Evolutionary conservation across 257 asterid genomes (phyloP).

Genomic region (Plectranthus barbatus): DNA sequence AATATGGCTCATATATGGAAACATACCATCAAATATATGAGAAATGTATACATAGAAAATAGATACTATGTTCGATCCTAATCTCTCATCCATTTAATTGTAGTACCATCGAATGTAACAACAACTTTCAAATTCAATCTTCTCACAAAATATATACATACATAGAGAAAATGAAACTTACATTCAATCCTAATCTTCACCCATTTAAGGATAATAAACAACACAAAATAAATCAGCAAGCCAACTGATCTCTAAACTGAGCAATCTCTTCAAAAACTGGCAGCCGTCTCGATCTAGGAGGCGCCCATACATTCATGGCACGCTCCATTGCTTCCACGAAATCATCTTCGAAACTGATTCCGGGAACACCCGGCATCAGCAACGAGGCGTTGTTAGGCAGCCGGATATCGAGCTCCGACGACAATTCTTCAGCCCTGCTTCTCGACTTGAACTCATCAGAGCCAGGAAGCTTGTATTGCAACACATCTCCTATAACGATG

Average conservation of each 20-base stretch:
- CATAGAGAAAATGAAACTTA: no score
- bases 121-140: no score
- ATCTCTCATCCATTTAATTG: no score
- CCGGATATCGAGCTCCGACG: constrained; percentile 25
- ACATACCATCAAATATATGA: no score
- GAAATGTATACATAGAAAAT: no score
- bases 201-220: no score
- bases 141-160: no score
- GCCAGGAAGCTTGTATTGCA: constrained; percentile 45
- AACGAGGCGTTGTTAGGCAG: constrained; percentile 12
- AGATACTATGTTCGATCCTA: no score
- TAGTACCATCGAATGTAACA: no score
- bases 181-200: no score
- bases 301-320: constrained; percentile 49
- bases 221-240: constrained; percentile 53
- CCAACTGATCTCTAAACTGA: constrained; percentile 62
- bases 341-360: constrained; percentile 40
- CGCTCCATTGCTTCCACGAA: constrained; percentile 49
- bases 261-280: constrained; percentile 86
- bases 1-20: no score
- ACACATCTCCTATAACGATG: constrained; percentile 45
- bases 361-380: constrained; percentile 25
- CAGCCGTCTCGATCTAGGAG: constrained; percentile 59
- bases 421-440: constrained; percentile 51
- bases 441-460: constrained; percentile 49